These are phyloP conservation scores for Elymus sibiricus DNA, from an alignment of 176 grass and related monocot species.

Conservation along the genomic window DNA sequence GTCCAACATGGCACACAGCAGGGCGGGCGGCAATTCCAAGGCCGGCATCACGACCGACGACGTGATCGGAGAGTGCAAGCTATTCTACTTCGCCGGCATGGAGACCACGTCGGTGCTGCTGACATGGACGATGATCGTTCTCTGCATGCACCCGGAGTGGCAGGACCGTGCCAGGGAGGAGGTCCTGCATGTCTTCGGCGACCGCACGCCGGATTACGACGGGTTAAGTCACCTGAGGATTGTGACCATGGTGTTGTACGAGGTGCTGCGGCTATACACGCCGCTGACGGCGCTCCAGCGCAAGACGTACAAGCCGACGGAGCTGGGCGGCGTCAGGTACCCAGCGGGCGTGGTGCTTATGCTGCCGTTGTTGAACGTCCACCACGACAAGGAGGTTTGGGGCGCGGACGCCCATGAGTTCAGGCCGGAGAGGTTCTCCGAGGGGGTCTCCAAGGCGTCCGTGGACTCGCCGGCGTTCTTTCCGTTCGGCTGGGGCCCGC, in stretches of 20 bases:
- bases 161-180: slow-evolving; percentile 70
- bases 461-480: slow-evolving; percentile 40
- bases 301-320: slow-evolving; percentile 36
- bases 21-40: slow-evolving; percentile 5
- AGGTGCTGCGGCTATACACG: slow-evolving; percentile 74
- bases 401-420: slow-evolving; percentile 54
- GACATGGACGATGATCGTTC: slow-evolving; percentile 70
- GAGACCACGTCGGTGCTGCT: slow-evolving; percentile 81
- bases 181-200: slow-evolving; percentile 48
- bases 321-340: slow-evolving; percentile 47
- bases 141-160: slow-evolving; percentile 84
- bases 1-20: slow-evolving; percentile 50
- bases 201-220: slow-evolving; percentile 48
- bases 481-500: slow-evolving; percentile 69
- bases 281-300: slow-evolving; percentile 19
- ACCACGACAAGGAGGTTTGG: slow-evolving; percentile 73
- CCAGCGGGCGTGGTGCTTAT: slow-evolving; percentile 51
- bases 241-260: slow-evolving; percentile 72
- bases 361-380: slow-evolving; percentile 40
- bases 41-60: slow-evolving; percentile 57
- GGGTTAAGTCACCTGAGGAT: slow-evolving; percentile 50
- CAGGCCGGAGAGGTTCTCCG: slow-evolving; percentile 68
- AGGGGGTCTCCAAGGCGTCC: slow-evolving; percentile 67
- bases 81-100: slow-evolving; percentile 88
- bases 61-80: slow-evolving; percentile 84